Evolutionary conservation across 140 eudicot genomes (phyloP), one percentile per base, ranked within the genome.

Genomic region (Ambrosia hybrid): DNA sequence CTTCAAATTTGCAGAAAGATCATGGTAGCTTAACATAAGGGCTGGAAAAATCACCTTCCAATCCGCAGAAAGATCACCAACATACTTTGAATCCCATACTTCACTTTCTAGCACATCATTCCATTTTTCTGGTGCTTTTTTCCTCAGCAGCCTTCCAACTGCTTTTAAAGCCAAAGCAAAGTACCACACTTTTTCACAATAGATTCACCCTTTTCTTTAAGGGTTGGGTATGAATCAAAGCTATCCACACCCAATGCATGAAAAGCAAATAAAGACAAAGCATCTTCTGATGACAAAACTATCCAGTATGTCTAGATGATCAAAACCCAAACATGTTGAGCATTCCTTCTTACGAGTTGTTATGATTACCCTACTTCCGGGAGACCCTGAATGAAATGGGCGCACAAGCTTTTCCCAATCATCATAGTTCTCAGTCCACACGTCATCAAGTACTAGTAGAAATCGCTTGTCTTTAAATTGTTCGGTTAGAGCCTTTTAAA

Each of bases 91-190:
- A 46, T 46, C 51, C 51, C 51, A 8, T 46, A 46, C 7, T 10
- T 46, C 9, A 46, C 51, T 46, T 4, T 51, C 13, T 5, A 51
- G 13, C 57, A 51, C 16, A 1, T 51, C 57, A 11, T 51, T 17
- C 57, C 57, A 51, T 2, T 51, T 5, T 13, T 51, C 57, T 51
- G 3, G 5, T 51, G 57, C 13, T 51, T 83, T 83, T 14, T 26
- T 48, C 14, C 70, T 48, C 81, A 83, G 63, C 7, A 79, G 58
- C 46, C 87, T 55, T n/a, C 73, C 87, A 1, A 83, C 58, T 4
- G 74, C 76, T 38, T 65, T 78, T 14, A 67, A 49, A 51, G 81
- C 62, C 49, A 83, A 78, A 70, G 83, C 36, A 78, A 46, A 46
- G 10, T 2, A 46, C 51, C 45, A 39, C 45, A 39, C 5, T 39